Evolutionary conservation across 306 rosid species (phyloP), one percentile per base, ranked within the genome.

Genomic region (Canavalia ensiformis): DNA sequence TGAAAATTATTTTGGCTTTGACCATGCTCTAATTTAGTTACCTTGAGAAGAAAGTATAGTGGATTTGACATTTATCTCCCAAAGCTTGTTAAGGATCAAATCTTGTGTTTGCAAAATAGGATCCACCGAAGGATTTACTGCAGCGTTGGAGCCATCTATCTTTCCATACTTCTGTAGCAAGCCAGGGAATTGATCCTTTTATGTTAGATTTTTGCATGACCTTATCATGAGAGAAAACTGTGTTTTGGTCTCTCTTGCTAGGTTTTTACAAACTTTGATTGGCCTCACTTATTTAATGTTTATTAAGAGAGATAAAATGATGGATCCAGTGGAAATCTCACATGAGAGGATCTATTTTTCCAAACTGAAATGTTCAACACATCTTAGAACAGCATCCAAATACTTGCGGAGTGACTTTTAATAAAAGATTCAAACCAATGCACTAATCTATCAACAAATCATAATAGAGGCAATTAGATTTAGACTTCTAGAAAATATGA

Each of bases 11-110:
- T 18, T 25, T n/a, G 51, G 70, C 10, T 76, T 47, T 30, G 46
- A 4, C 68, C n/a, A 25, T 67, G 54, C 9, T 13, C 6, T 62
- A 62, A 0, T 49, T 33, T 37, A 77, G 55, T 80, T 88, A 90
- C 98, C 98, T 94, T 76, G 29, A 91, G 81, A 84, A 94, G 88
- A 76, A 18, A 90, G 93, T 74, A 94, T 86, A 55, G 97, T 69
- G 79, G 94, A 90, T 88, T 94, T 94, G 87, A 94, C 98, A 81
- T 94, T 94, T 77, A 91, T 82, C 25, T 91, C 97, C 98, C 98
- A 93, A 28, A 88, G 84, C 88, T 93, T 93, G 90, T 91, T 97
- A 59, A 93, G 93, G 71, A 88, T 74, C 3, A 93, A 84, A 35
- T 91, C 97, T 79, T 78, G 47, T 31, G 91, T 86, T 74, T 81